A percentile compares a stretch with the other conserved stretches of the same genome.
These are phyloP conservation scores for Diaporthe sp. DNA, from an alignment of 2,329 filamentous ascomycete species.

Conservation along the genomic window DNA sequence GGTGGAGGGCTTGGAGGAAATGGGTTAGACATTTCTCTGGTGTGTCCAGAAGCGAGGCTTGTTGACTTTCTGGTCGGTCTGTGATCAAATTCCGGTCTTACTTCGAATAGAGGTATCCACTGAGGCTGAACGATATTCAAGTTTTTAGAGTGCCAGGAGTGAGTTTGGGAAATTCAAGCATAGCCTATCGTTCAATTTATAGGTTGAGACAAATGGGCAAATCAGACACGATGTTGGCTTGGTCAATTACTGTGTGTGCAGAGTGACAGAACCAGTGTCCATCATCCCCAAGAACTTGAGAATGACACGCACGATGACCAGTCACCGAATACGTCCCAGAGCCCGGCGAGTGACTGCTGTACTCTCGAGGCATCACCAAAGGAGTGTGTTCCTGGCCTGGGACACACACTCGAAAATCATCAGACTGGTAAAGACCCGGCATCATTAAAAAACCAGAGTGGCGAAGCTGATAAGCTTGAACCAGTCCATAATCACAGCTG, in stretches of 20 bases:
- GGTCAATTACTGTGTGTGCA: not conserved
- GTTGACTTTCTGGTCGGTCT: not conserved
- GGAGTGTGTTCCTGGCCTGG: no score
- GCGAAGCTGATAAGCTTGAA: no score
- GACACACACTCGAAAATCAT: no score
- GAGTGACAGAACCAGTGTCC: not conserved
- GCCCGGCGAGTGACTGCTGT: no score
- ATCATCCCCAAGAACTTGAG: no score
- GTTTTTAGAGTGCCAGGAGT: not conserved
- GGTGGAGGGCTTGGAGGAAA: no score
- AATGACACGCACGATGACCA: not conserved
- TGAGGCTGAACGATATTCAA: not conserved
- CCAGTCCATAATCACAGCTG: no score
- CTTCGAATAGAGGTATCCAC: not conserved
- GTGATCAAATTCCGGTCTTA: not conserved
- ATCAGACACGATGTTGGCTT: not conserved
- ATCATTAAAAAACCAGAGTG: no score
- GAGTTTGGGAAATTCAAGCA: not conserved
- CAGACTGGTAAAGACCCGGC: no score
- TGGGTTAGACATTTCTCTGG: not conserved
- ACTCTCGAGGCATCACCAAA: no score
- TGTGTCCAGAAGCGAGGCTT: not conserved
- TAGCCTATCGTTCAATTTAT: not conserved
- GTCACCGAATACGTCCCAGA: not conserved
- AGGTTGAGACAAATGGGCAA: not conserved